Evolutionary conservation across 2,329 filamentous ascomycete genomes (phyloP).

Genomic region (Hymenoscyphus albidus): DNA sequence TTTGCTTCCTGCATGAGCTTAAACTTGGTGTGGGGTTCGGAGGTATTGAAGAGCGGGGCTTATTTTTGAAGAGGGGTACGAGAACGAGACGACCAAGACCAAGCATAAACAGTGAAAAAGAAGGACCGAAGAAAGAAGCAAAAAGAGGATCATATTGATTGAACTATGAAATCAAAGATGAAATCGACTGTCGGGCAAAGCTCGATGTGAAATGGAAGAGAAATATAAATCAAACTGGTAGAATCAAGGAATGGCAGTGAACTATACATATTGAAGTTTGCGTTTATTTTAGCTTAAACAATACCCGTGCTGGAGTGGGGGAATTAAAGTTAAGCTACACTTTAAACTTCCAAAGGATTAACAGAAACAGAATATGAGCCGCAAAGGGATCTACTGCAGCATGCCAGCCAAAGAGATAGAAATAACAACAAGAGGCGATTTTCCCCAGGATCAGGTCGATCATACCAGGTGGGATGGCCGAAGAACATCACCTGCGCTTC

Average conservation of each 20-base stretch:
- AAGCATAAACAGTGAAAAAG: background rate
- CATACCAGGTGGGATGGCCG: background rate
- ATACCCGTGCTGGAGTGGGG: background rate
- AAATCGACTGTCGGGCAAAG: no score
- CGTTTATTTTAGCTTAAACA: background rate
- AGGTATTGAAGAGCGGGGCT: background rate
- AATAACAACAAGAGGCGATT: background rate
- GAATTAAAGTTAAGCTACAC: background rate
- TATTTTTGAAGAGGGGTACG: background rate
- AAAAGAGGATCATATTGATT: no score
- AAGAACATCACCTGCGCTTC: background rate
- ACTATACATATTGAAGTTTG: no score
- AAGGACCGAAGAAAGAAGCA: background rate
- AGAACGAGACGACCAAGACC: background rate
- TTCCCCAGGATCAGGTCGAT: background rate
- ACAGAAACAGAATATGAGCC: background rate
- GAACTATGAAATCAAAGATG: no score
- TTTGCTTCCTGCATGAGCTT: background rate
- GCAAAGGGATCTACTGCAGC: background rate
- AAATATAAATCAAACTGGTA: no score
- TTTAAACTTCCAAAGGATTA: background rate
- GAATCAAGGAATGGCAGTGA: no score
- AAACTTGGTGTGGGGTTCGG: background rate
- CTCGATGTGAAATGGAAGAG: no score
- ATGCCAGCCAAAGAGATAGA: background rate